Evolutionary conservation across 306 rosid species (phyloP), one percentile per base, ranked within the genome.

Genomic region (Cicer arietinum): DNA sequence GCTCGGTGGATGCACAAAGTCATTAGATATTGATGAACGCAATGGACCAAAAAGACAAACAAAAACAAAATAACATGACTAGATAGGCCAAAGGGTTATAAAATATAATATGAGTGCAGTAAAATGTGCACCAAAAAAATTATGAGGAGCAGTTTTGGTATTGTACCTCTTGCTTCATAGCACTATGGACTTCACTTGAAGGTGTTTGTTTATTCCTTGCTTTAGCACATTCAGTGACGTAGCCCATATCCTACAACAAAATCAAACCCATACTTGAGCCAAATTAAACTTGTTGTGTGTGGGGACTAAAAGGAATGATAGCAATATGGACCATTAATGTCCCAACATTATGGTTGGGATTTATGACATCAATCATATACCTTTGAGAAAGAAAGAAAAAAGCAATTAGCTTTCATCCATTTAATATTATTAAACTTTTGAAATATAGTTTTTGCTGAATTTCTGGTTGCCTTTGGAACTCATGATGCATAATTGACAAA

Each of bases 131-230:
- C 25, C 54, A 58, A 58, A 78, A 40, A 8, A 62, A 54, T 61
- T 25, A 75, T 73, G 74, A 74, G 7, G 22, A 71, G 57, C 1
- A 67, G 46, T 50, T 81, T 7, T 67, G 57, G 60, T 40, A 74
- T 16, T 59, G 68, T 79, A 89, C 99, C 99, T 95, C 99, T 82
- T 92, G 97, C 77, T 90, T 92, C 67, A 92, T 80, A 70, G 90
- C 78, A 61, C 73, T 70, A 74, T 90, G 98, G 42, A 83, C 88
- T 77, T 86, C 83, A 74, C 79, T 60, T 65, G 80, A 75, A n/a
- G 89, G 90, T 46, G 82, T 87, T 77, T 44, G 83, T 61, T 85
- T 85, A 75, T 78, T 84, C 80, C 70, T 45, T n/a, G 86, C 78
- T 82, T 83, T 74, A 62, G 80, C 74, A 62, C 66, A 67, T 67